These are phyloP conservation scores for Priceomyces haplophilus DNA, from an alignment of 805 yeast genomes.

Conservation along the genomic window DNA sequence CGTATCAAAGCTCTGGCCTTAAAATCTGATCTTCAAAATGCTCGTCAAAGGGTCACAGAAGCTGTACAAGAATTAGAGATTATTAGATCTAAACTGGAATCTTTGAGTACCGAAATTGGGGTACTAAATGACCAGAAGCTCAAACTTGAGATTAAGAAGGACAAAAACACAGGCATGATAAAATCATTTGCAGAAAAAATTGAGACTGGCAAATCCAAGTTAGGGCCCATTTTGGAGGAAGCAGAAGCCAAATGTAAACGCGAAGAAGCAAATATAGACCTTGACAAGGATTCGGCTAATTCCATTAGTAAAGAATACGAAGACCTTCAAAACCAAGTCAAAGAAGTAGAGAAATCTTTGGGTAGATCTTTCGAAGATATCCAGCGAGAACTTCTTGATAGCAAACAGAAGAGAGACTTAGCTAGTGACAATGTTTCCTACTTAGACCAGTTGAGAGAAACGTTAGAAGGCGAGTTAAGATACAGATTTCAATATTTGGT, in stretches of 20 bases:
- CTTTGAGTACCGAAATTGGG: conserved; percentile 14
- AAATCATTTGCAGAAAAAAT: conserved; percentile 10
- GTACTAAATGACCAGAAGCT: conserved; percentile 10
- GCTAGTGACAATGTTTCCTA: conserved; percentile 41
- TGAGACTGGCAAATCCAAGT: conserved; percentile 12
- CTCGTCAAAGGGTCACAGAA: conserved; percentile 13
- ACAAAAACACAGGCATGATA: conserved; percentile 10
- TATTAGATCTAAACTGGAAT: conserved; percentile 10
- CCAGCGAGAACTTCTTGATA: conserved; percentile 42
- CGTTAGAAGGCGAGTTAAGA: conserved; percentile 28
- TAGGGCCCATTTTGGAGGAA: conserved; percentile 15
- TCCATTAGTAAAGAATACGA: conserved; percentile 49
- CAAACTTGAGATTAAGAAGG: conserved; percentile 12
- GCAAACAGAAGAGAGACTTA: conserved; percentile 41
- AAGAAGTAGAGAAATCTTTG: conserved; percentile 49
- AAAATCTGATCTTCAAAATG: conserved; percentile 4
- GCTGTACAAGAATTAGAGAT: conserved; percentile 17
- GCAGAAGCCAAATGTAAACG: conserved; percentile 45
- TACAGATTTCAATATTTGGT: conserved; percentile 31
- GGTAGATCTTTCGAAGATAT: conserved; percentile 59
- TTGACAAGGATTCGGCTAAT: conserved; percentile 43
- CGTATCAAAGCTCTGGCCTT: conserved; percentile 5
- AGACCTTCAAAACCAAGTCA: conserved; percentile 44
- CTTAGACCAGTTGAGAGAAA: conserved; percentile 24
- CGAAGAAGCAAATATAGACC: conserved; percentile 37